Evolutionary conservation across 495 filamentous ascomycete species (phyloP).

Genomic region (Cercophora scortea): DNA sequence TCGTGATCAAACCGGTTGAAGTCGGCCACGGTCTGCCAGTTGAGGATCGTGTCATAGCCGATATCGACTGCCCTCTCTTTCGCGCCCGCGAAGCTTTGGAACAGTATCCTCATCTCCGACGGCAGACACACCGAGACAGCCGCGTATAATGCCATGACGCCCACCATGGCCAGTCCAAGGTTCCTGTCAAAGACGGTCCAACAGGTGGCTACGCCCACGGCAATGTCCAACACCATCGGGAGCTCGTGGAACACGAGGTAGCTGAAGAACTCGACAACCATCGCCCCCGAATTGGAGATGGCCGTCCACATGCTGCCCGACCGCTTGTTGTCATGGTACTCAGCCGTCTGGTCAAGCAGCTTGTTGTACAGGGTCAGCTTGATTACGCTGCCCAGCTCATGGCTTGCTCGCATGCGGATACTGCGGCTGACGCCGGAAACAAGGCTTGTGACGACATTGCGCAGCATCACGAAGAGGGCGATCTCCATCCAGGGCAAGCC

Average conservation of each 20-base stretch:
- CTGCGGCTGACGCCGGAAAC: neutral
- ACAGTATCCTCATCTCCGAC: neutral
- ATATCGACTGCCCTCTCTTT: neutral
- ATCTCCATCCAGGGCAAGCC: conserved; percentile 1
- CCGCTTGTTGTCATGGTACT: conserved; percentile 2
- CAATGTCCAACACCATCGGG: neutral
- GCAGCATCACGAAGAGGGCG: neutral
- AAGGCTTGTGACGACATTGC: neutral
- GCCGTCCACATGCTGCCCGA: conserved; percentile 1
- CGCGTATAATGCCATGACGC: neutral
- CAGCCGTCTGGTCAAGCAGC: neutral
- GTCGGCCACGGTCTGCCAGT: conserved; percentile 7
- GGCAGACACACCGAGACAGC: neutral
- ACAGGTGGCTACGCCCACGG: neutral
- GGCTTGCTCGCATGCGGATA: neutral
- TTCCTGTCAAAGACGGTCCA: conserved; percentile 1
- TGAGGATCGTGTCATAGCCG: conserved; percentile 1
- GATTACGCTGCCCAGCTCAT: neutral
- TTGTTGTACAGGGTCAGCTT: conserved; percentile 4
- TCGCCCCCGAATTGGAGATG: neutral
- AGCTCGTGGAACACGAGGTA: neutral
- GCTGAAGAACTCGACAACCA: neutral
- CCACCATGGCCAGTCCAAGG: neutral
- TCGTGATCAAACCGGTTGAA: conserved; percentile 3
- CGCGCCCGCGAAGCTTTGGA: neutral